Evolutionary conservation across 1,139 yeast species (phyloP).

Genomic region (Candida glucosophila): DNA sequence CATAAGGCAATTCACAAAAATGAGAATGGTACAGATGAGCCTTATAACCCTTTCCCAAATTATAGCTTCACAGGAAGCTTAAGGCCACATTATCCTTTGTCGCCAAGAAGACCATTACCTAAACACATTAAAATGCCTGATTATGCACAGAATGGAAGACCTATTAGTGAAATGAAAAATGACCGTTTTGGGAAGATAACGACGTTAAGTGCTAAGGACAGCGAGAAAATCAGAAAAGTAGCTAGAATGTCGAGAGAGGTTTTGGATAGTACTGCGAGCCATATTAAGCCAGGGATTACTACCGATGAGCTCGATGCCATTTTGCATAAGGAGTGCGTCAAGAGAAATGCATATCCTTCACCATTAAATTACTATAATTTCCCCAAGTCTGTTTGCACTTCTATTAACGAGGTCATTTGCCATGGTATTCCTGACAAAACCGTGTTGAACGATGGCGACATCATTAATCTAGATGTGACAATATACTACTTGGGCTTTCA

Average conservation of each 20-base stretch:
- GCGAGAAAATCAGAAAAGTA: slow-evolving; percentile 66
- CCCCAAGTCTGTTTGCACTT: slow-evolving; percentile 90
- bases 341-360: slow-evolving; percentile 88
- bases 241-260: slow-evolving; percentile 79
- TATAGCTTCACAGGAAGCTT: slow-evolving; percentile 66
- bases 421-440: slow-evolving; percentile 96
- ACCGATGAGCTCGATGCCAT: slow-evolving; percentile 88
- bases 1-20: slow-evolving; percentile 44
- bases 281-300: slow-evolving; percentile 78
- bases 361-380: slow-evolving; percentile 91
- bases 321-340: slow-evolving; percentile 81
- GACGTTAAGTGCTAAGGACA: slow-evolving; percentile 53
- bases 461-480: slow-evolving; percentile 83
- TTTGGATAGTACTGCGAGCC: slow-evolving; percentile 78
- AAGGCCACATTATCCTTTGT: slow-evolving; percentile 74
- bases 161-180: slow-evolving; percentile 66
- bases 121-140: slow-evolving; percentile 71
- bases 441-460: slow-evolving; percentile 85
- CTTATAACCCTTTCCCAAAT: slow-evolving; percentile 82
- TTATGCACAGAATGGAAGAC: slow-evolving; percentile 75
- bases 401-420: slow-evolving; percentile 90
- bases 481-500: slow-evolving; percentile 83
- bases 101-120: slow-evolving; percentile 65
- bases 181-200: slow-evolving; percentile 64
- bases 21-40: slow-evolving; percentile 31